These are phyloP conservation scores for Kwoniella sp. DNA, from an alignment of 768 basidiomycete genomes.

Conservation along the genomic window DNA sequence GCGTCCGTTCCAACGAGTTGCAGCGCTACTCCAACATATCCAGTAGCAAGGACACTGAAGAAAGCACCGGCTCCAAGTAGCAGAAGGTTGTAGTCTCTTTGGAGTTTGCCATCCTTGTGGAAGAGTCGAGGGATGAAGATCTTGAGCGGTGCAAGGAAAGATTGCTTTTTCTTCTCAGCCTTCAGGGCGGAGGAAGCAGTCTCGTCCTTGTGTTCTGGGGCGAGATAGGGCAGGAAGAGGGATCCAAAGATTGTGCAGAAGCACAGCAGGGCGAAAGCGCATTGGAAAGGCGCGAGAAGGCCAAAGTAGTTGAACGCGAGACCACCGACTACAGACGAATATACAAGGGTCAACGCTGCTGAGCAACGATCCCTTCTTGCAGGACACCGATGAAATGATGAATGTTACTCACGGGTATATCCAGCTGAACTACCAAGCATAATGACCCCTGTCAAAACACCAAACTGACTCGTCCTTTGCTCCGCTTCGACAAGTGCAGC, in stretches of 20 bases:
- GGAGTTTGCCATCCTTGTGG: constrained; percentile 17
- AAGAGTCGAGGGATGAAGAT: constrained; percentile 42
- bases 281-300: constrained; percentile 46
- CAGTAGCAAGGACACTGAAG: constrained; percentile 48
- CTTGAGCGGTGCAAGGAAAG: constrained; percentile 44
- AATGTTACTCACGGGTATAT: constrained; percentile 35
- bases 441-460: constrained; percentile 42
- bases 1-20: constrained; percentile 50
- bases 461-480: constrained; percentile 50
- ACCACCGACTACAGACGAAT: constrained; percentile 29
- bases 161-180: constrained; percentile 19
- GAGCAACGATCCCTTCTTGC: too few relatives aligned
- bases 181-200: not conserved
- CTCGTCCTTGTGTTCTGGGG: constrained; percentile 28
- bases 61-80: constrained; percentile 48
- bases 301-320: constrained; percentile 28
- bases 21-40: constrained; percentile 47
- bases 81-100: constrained; percentile 35
- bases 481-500: constrained; percentile 40
- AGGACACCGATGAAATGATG: too few relatives aligned
- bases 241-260: constrained; percentile 41
- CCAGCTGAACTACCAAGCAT: constrained; percentile 44
- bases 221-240: constrained; percentile 52
- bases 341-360: not conserved
- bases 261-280: constrained; percentile 44